Evolutionary conservation across 371 early-diverging fungal genomes (phyloP), one percentile per base, ranked within the genome.

Genomic region (Rhizopus sp.): DNA sequence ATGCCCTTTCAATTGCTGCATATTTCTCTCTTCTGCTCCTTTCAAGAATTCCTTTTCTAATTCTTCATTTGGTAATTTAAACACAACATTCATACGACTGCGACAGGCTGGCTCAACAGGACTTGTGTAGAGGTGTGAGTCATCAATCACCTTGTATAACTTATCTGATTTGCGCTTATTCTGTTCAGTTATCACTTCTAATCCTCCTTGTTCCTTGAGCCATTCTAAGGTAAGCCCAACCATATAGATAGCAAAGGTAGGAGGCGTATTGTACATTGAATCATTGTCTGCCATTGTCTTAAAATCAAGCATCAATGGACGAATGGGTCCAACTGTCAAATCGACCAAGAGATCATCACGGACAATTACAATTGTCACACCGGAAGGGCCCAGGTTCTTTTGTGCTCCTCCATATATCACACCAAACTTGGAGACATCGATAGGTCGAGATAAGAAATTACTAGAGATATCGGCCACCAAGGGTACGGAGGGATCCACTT

Each of bases 371-470:
- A 98, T 69, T 0, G 97, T 93, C 8, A 95, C 90, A 44, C 99
- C 99, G 10, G 96, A 91, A 29, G 95, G 93, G 0, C 98, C 98
- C 64, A 97, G 86, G 78, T 98, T 98, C 82, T 98, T 98, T 76
- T 98, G 98, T 7, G 96, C 99, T 8, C 98, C 98, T 12, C 92
- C 97, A 72, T 92, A 92, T 53, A 98, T 91, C 40, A 94, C 66
- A 16, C 88, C 97, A 69, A 85, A 95, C 57, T 88, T 84, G 47
- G 80, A 68, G 16, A 98, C 86, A 64, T 96, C 92, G 32, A 97
- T 68, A 3, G 86, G 86, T 35, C 92, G 84, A 10, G 95, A 92
- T 48, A 97, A 78, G 66, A 95, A 90, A 73, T 95, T 96, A 64
- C 94, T 93, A 46, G 91, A 91, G 88, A 97, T 94, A 75, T 98